Conservation (phyloP, 495 filamentous ascomycete genomes). For the Saxispiralis lemnorum region DNA sequence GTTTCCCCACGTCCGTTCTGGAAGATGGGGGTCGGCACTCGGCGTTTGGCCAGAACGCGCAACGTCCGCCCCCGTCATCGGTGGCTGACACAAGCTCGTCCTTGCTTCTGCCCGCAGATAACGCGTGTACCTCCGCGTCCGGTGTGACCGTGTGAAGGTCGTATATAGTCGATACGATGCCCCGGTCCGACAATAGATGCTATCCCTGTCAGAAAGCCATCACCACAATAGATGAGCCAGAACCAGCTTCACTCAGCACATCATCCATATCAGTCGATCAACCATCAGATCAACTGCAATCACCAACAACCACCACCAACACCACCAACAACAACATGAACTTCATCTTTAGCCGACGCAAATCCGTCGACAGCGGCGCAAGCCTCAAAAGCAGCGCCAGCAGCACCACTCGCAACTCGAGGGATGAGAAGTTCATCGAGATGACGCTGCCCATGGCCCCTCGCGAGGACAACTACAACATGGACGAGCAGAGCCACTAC, state of each 20-base stretch:
- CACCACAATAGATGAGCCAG: too few relatives aligned
- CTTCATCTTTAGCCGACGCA: slow-evolving; percentile 7
- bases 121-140: neutral
- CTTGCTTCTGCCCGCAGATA: too few relatives aligned
- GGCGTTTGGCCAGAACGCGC: too few relatives aligned
- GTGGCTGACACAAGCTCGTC: too few relatives aligned
- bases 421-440: slow-evolving; percentile 3
- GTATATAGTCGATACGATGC: too few relatives aligned
- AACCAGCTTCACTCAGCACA: too few relatives aligned
- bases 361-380: slow-evolving; percentile 3
- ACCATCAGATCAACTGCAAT: neutral
- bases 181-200: too few relatives aligned
- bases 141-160: too few relatives aligned
- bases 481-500: slow-evolving; percentile 7
- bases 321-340: slow-evolving; percentile 1
- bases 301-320: neutral
- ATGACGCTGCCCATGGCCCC: slow-evolving; percentile 14
- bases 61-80: too few relatives aligned
- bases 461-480: slow-evolving; percentile 14
- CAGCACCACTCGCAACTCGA: neutral
- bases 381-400: slow-evolving; percentile 5
- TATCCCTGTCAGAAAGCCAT: too few relatives aligned
- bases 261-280: neutral
- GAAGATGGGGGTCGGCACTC: too few relatives aligned
- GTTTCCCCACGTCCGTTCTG: too few relatives aligned